These are phyloP conservation scores for Rachicladosporium sp. DNA, from an alignment of 2,329 filamentous ascomycete species.

Conservation along the genomic window DNA sequence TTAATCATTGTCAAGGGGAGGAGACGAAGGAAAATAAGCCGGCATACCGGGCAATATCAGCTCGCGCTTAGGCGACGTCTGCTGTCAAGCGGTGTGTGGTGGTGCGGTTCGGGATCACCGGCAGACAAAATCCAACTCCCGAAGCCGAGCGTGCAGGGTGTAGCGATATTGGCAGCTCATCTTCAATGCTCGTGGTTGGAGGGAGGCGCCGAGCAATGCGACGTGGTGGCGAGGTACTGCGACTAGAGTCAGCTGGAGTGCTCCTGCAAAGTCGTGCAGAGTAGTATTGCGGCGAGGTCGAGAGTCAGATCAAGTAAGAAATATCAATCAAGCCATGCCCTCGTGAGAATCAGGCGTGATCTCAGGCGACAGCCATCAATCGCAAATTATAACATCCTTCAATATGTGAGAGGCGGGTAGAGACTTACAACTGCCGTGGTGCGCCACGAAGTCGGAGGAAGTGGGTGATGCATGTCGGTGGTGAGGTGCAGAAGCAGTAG, in stretches of 20 bases:
- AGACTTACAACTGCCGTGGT: constrained; percentile 1
- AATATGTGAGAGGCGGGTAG: not conserved
- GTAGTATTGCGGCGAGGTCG: not conserved
- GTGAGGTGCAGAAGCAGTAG: too few relatives aligned
- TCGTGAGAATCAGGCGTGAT: constrained; percentile 86
- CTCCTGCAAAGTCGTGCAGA: constrained; percentile 1
- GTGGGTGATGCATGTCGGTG: too few relatives aligned
- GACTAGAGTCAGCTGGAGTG: constrained; percentile 1
- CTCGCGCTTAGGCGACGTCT: too few relatives aligned
- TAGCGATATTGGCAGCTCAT: too few relatives aligned
- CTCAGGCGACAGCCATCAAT: constrained; percentile 79
- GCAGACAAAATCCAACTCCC: too few relatives aligned
- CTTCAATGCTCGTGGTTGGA: not conserved
- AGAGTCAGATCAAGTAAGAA: constrained; percentile 95
- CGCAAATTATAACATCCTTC: constrained; percentile 95
- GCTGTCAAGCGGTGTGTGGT: too few relatives aligned
- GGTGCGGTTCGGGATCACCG: too few relatives aligned
- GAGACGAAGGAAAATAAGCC: constrained; percentile 1
- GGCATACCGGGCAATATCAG: constrained; percentile 1
- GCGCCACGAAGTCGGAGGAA: too few relatives aligned
- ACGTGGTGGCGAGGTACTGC: not conserved
- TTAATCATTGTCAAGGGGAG: constrained; percentile 8
- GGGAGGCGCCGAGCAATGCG: not conserved
- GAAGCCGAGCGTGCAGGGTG: too few relatives aligned
- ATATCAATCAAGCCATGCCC: constrained; percentile 68